These are phyloP conservation scores for Bretschneidera sinensis DNA, from an alignment of 345 rosid species.

Conservation along the genomic window DNA sequence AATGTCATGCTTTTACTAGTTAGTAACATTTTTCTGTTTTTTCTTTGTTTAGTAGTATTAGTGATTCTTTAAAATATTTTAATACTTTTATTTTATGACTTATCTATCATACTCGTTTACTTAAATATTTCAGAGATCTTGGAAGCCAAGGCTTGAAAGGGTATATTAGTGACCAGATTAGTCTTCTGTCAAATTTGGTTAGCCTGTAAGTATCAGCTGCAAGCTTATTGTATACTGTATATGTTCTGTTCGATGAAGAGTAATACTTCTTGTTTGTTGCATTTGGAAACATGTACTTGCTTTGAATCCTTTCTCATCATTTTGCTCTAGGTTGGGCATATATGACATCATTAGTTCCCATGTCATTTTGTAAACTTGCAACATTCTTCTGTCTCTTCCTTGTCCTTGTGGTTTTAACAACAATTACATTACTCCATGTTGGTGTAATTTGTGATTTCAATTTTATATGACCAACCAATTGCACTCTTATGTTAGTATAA, in stretches of 20 bases:
- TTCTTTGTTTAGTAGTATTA: neutral
- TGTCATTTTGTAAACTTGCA: neutral
- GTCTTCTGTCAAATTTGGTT: constrained; percentile 73
- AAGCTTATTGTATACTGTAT: constrained; percentile 1
- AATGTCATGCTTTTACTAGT: neutral
- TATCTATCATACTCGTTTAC: neutral
- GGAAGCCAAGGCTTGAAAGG: constrained; percentile 94
- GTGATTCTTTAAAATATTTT: neutral
- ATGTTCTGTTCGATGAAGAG: neutral
- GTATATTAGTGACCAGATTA: constrained; percentile 68
- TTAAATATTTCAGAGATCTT: constrained; percentile 81
- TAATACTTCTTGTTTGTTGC: neutral
- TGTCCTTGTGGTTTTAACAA: neutral
- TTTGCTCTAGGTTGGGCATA: too few species aligned
- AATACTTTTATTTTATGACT: too few species aligned
- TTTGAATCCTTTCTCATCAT: too few species aligned
- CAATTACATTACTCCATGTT: neutral
- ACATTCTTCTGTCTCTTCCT: neutral
- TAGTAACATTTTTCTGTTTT: too few species aligned
- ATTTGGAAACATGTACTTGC: neutral
- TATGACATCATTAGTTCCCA: too few species aligned
- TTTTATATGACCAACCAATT: neutral
- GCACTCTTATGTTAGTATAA: neutral
- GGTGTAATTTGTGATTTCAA: neutral
- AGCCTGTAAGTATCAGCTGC: constrained; percentile 69